Percentiles rank a stretch among this genome's conserved stretches.
phyloP scores from a whole-genome alignment of 257 asterid species.

The Plantago ovata region DNA sequence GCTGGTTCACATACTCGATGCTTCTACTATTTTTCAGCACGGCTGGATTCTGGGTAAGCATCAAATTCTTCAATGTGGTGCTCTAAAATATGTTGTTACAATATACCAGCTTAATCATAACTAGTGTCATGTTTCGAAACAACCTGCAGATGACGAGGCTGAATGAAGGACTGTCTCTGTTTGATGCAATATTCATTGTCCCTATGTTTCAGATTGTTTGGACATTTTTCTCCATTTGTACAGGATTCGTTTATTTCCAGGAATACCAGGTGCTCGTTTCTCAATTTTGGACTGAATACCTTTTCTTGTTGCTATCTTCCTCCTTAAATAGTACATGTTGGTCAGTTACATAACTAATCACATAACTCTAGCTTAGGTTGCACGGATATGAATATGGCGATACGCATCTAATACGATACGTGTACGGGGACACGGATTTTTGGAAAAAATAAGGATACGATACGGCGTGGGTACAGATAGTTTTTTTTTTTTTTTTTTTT shows the following conservation, averaged over 20 bases:
- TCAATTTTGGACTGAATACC: too few species aligned
- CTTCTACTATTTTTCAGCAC: constrained; percentile 80
- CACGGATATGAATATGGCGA: too few species aligned
- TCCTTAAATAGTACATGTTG: too few species aligned
- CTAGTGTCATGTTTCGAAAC: constrained; percentile 20
- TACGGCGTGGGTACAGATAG: too few species aligned
- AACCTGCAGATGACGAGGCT: constrained; percentile 85
- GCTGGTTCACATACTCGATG: constrained; percentile 94
- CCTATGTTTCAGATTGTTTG: constrained; percentile 99
- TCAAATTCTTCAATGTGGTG: constrained; percentile 16
- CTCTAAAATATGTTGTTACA: not conserved
- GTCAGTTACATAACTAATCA: too few species aligned
- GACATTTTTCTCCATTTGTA: constrained; percentile 96
- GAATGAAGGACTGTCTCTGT: constrained; percentile 87
- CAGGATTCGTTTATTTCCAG: constrained; percentile 95
- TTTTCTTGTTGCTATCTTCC: too few species aligned
- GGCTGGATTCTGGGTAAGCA: constrained; percentile 95
- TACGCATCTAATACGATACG: too few species aligned
- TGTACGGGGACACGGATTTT: too few species aligned
- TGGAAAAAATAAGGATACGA: too few species aligned
- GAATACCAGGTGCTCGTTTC: constrained; percentile 81
- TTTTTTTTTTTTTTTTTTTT: too few species aligned
- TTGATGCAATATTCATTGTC: constrained; percentile 93
- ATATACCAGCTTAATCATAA: constrained; percentile 6
- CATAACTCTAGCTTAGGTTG: too few species aligned